A percentile compares a stretch with the other conserved stretches of the same genome.
Conservation (phyloP, 2,329 filamentous ascomycete genomes). For the Penicillium capsulatum region DNA sequence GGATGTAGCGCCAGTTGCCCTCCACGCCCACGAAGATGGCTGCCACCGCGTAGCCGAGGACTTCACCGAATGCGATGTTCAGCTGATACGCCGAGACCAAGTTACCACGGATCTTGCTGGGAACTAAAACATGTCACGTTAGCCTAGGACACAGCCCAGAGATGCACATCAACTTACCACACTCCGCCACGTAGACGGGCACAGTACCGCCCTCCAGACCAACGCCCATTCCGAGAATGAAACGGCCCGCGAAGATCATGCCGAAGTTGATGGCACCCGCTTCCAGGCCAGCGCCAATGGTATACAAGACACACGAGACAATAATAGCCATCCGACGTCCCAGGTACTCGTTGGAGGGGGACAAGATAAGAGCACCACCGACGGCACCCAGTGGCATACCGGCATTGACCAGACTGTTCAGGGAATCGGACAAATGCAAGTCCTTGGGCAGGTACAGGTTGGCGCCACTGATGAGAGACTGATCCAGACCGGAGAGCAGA, state of each 20-base stretch:
- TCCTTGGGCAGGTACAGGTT: conserved; percentile 59
- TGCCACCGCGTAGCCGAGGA: conserved; percentile 67
- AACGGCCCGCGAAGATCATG: conserved; percentile 65
- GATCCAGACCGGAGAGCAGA: conserved; percentile 66
- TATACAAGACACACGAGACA: conserved; percentile 65
- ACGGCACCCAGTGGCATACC: conserved; percentile 70
- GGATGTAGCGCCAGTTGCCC: conserved; percentile 70
- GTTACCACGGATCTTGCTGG: conserved; percentile 64
- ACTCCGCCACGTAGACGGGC: conserved; percentile 68
- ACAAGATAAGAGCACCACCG: conserved; percentile 63
- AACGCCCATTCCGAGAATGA: conserved; percentile 66
- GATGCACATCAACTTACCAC: conserved; percentile 24
- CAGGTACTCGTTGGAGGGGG: conserved; percentile 63
- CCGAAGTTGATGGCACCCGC: conserved; percentile 65
- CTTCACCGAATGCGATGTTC: conserved; percentile 70
- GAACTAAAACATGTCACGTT: conserved; percentile 48
- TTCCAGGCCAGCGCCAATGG: conserved; percentile 63
- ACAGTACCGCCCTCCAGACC: conserved; percentile 71
- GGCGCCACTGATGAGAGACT: conserved; percentile 68
- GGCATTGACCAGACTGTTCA: conserved; percentile 64
- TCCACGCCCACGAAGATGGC: conserved; percentile 67
- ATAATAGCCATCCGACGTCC: conserved; percentile 67
- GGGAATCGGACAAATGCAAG: conserved; percentile 51
- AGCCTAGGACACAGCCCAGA: too few species aligned
- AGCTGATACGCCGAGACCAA: conserved; percentile 71